These are phyloP conservation scores for Termitomyces sp. DNA, from an alignment of 768 basidiomycete species.

Conservation along the genomic window DNA sequence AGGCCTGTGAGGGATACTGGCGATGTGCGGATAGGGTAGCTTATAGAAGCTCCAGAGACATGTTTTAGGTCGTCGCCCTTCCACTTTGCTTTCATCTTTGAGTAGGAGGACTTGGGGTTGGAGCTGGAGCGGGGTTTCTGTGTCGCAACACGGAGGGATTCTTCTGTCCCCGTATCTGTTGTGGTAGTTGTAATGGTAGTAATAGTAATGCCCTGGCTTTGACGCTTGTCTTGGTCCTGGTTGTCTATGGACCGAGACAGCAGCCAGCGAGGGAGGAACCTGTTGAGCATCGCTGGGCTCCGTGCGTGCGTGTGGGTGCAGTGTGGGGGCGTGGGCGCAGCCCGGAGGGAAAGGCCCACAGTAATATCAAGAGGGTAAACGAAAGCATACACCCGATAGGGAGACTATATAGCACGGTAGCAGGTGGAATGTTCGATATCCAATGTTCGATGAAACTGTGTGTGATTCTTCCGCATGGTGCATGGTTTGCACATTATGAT, in stretches of 20 bases:
- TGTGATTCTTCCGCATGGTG: neutral
- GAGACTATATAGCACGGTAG: neutral
- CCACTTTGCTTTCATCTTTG: conserved; percentile 9
- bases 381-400: neutral
- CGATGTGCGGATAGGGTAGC: conserved; percentile 27
- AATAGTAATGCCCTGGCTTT: neutral
- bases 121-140: conserved; percentile 6
- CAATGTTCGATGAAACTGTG: neutral
- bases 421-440: neutral
- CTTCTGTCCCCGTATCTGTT: neutral
- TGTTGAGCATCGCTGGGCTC: conserved; percentile 16
- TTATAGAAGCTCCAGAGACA: conserved; percentile 22
- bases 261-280: conserved; percentile 21
- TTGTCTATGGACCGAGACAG: neutral
- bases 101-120: neutral
- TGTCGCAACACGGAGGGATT: conserved; percentile 21
- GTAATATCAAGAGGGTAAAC: neutral
- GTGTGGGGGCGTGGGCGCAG: neutral
- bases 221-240: conserved; percentile 3
- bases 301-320: neutral
- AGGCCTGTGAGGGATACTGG: conserved; percentile 29
- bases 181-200: conserved; percentile 9
- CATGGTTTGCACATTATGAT: neutral
- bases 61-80: conserved; percentile 4
- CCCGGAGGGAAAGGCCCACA: neutral